A percentile compares a stretch with the other conserved stretches of the same genome.
Conservation (phyloP, 2,329 filamentous ascomycete species). For the Elsinoe ampelina region DNA sequence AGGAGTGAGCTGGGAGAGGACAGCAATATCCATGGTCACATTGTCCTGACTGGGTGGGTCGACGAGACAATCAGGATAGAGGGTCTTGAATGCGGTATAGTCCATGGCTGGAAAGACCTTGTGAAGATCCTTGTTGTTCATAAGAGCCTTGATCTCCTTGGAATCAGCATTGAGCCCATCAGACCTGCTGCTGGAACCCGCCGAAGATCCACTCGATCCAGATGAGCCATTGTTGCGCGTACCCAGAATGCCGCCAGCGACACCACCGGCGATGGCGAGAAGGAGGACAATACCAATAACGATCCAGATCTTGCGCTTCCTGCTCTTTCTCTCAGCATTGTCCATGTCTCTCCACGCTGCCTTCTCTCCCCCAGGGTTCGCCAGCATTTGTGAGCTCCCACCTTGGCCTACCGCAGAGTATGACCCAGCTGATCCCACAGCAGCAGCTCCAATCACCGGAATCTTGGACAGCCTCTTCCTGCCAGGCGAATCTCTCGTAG, state of each 20-base stretch:
- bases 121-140: conserved; percentile 75
- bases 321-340: conserved; percentile 53
- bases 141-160: conserved; percentile 65
- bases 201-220: conserved; percentile 18
- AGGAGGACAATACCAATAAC: conserved; percentile 56
- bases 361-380: conserved; percentile 47
- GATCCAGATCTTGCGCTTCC: conserved; percentile 59
- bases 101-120: conserved; percentile 94
- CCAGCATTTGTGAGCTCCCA: conserved; percentile 22
- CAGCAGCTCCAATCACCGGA: conserved; percentile 26
- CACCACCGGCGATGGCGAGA: conserved; percentile 63
- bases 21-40: conserved; percentile 79
- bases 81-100: conserved; percentile 84
- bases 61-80: conserved; percentile 74
- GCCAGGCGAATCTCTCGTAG: conserved; percentile 47
- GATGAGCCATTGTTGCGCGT: conserved; percentile 22
- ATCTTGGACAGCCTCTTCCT: conserved; percentile 17
- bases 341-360: conserved; percentile 54
- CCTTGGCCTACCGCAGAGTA: conserved; percentile 25
- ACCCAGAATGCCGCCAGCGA: conserved; percentile 60
- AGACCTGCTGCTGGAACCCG: conserved; percentile 20
- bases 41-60: conserved; percentile 87
- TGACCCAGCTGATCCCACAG: conserved; percentile 39
- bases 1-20: conserved; percentile 83
- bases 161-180: conserved; percentile 67